Evolutionary conservation across 2,329 filamentous ascomycete species (phyloP).

Genomic region (Cercospora sojina): DNA sequence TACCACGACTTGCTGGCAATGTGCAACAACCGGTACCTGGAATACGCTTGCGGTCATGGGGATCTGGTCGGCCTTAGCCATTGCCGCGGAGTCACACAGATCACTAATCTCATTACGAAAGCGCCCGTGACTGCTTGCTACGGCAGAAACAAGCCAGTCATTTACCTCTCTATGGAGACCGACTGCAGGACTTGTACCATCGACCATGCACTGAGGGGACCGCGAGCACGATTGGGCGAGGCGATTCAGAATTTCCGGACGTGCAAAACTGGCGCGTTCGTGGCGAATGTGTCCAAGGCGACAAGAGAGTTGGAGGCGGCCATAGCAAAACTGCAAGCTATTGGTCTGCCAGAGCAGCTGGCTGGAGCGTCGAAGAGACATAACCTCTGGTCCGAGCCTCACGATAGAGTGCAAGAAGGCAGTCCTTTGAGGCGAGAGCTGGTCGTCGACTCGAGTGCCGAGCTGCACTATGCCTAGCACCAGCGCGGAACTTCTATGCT

Average conservation of each 20-base stretch:
- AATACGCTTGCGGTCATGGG: background rate
- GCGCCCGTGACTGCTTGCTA: background rate
- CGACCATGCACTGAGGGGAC: background rate
- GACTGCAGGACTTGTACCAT: background rate
- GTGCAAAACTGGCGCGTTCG: background rate
- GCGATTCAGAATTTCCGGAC: background rate
- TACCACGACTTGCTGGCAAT: background rate
- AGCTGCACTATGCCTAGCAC: background rate
- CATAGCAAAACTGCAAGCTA: background rate
- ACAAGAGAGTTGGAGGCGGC: background rate
- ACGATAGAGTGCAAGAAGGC: background rate
- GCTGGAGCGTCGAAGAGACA: background rate
- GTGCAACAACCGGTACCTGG: constrained; percentile 6
- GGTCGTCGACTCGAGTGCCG: background rate
- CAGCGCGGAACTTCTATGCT: background rate
- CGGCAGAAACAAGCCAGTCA: background rate
- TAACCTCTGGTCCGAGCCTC: background rate
- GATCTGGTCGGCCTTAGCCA: background rate
- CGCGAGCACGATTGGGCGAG: background rate
- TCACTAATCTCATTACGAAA: background rate
- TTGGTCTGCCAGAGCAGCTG: background rate
- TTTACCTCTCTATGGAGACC: background rate
- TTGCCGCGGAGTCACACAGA: background rate
- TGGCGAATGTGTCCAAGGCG: background rate
- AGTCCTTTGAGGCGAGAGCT: background rate